Base-by-base conservation (phyloP, 768 basidiomycete genomes). In the Podaxis mareebaensis region DNA sequence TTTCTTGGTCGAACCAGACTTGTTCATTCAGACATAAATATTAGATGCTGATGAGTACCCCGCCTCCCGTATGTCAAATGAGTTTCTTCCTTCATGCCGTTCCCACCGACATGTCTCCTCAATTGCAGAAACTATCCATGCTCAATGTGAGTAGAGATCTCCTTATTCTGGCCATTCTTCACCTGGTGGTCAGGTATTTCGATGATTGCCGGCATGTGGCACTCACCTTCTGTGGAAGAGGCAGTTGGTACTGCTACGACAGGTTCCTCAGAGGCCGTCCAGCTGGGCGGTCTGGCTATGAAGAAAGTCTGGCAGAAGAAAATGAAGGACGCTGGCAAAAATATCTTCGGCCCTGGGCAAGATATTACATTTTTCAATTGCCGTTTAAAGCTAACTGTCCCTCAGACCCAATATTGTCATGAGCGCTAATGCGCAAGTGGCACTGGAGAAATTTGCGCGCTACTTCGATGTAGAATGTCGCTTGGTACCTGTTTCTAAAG, bases 281-380 rank as follows among this genome's bases (percentile, higher is more conserved):
- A 87, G 72, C 84, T 92, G 3, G 89, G 88, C n/a, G 89, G 89
- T 13, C 78, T 92, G 10, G 89, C 90, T 3, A 83, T 90, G 81
- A 92, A 91, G 77, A 84, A 83, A 66, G 78, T 83, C 8, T 91
- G 90, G 90, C 89, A 86, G 77, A 79, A 79, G 26, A 81, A 79
- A 26, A 86, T 88, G 49, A 90, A 89, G 68, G 83, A 83, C 20
- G 83, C 83, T 12, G 84, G 86, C 44, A 84, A 87, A 69, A 85
- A 81, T 73, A 88, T 91, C 40, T 92, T 94, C 67, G 85, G 91
- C 59, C 88, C 96, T 70, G 89, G 90, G 89, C 81, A 69, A 48
- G 76, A 38, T 46, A 24, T 12, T 55, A 65, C 7, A 56, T 40
- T 44, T 20, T 42, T 28, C 51, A 10, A 15, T 42, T 48, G 53